These are phyloP conservation scores for Cyphellophora europaea DNA, from an alignment of 2,329 filamentous ascomycete genomes.

Conservation along the genomic window DNA sequence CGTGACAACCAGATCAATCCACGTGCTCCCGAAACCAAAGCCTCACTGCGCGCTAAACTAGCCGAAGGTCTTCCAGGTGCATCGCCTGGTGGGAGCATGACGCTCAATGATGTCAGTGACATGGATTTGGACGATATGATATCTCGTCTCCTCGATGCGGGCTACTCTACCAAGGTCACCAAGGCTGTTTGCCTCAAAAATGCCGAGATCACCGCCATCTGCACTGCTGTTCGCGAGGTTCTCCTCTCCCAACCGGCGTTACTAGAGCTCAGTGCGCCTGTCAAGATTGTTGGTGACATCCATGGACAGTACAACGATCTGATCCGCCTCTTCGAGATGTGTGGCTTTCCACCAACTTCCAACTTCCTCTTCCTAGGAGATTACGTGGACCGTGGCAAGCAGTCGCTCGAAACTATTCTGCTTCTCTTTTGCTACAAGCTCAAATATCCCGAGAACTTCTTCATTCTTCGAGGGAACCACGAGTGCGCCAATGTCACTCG, in stretches of 20 bases:
- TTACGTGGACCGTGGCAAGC: conserved; percentile 94
- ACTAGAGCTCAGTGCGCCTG: conserved; percentile 82
- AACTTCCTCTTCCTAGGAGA: conserved; percentile 95
- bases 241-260: conserved; percentile 87
- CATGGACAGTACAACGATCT: conserved; percentile 95
- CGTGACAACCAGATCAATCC: conserved; percentile 63
- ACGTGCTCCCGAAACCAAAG: conserved; percentile 37
- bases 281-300: conserved; percentile 96
- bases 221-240: conserved; percentile 76
- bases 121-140: conserved; percentile 97
- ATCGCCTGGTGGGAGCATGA: conserved; percentile 51
- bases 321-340: conserved; percentile 97
- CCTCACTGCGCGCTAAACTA: conserved; percentile 21
- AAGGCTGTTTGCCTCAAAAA: conserved; percentile 97
- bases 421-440: conserved; percentile 93
- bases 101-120: conserved; percentile 83
- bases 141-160: conserved; percentile 83
- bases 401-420: conserved; percentile 88
- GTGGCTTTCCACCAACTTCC: conserved; percentile 81
- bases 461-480: conserved; percentile 86
- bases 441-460: conserved; percentile 96
- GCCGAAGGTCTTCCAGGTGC: conserved; percentile 25
- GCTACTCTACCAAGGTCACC: conserved; percentile 91
- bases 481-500: conserved; percentile 94
- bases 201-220: conserved; percentile 91